A percentile compares a stretch with the other conserved stretches of the same genome.
phyloP scores from a whole-genome alignment of 768 basidiomycete genomes.

The Flagelloscypha sp. region DNA sequence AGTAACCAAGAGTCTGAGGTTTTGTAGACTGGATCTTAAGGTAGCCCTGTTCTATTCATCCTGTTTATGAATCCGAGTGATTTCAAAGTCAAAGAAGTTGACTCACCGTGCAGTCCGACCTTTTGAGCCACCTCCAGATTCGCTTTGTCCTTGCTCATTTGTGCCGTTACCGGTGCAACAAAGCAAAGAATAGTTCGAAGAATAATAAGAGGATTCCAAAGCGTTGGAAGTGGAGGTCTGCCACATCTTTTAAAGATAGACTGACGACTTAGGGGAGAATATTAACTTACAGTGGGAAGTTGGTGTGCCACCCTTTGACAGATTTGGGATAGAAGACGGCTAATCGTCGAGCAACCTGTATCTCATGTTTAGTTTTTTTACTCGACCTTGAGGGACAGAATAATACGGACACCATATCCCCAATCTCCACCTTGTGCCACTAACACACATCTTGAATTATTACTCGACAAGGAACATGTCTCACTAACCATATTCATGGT shows the following conservation, averaged over 20 bases:
- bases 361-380: background rate
- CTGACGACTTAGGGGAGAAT: too few species aligned
- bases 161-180: too few species aligned
- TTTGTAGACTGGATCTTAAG: constrained; percentile 19
- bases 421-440: constrained; percentile 43
- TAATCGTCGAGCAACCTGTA: constrained; percentile 19
- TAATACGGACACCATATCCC: constrained; percentile 28
- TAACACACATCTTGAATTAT: constrained; percentile 8
- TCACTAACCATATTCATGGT: constrained; percentile 37
- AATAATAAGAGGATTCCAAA: too few species aligned
- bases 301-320: constrained; percentile 27
- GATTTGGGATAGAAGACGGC: constrained; percentile 17
- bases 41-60: constrained; percentile 22
- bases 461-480: background rate
- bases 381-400: too few species aligned
- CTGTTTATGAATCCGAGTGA: too few species aligned
- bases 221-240: too few species aligned
- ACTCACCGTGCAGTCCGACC: too few species aligned
- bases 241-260: too few species aligned
- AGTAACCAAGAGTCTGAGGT: constrained; percentile 31
- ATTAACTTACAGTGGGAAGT: constrained; percentile 18
- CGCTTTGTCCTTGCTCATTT: too few species aligned
- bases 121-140: too few species aligned
- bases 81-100: too few species aligned
- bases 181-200: too few species aligned